These are phyloP conservation scores for Rubia yunnanensis DNA, from an alignment of 257 asterid species.

Conservation along the genomic window DNA sequence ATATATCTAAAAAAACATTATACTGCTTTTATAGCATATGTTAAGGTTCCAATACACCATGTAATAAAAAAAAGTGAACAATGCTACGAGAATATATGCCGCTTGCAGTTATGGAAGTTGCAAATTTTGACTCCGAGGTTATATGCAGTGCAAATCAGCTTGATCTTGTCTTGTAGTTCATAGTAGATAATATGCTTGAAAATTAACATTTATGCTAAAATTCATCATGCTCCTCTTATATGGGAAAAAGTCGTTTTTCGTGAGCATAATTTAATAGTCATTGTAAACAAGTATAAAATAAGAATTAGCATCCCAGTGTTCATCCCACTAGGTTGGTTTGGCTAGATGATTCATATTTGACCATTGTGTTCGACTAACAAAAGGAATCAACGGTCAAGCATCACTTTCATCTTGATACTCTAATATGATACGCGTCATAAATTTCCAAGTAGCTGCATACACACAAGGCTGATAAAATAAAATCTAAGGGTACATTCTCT, in stretches of 20 bases:
- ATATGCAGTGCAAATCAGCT: neutral
- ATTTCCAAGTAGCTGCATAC: neutral
- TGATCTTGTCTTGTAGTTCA: neutral
- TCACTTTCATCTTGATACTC: neutral
- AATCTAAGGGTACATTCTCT: constrained; percentile 14
- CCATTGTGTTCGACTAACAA: no score
- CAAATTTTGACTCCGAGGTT: neutral
- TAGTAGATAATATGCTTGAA: neutral
- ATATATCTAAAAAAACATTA: neutral
- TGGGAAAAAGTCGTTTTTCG: neutral
- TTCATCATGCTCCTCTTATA: neutral
- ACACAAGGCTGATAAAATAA: neutral
- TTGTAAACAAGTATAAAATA: neutral
- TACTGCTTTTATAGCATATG: neutral
- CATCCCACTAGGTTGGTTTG: no score
- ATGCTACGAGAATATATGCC: neutral
- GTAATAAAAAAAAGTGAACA: neutral
- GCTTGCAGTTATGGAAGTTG: neutral
- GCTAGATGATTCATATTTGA: no score
- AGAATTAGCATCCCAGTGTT: neutral
- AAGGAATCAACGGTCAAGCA: neutral
- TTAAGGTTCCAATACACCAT: neutral
- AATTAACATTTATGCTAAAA: neutral
- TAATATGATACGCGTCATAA: neutral
- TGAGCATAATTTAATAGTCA: neutral